These are phyloP conservation scores for Cochlearia excelsa DNA, from an alignment of 345 rosid species.

Conservation along the genomic window DNA sequence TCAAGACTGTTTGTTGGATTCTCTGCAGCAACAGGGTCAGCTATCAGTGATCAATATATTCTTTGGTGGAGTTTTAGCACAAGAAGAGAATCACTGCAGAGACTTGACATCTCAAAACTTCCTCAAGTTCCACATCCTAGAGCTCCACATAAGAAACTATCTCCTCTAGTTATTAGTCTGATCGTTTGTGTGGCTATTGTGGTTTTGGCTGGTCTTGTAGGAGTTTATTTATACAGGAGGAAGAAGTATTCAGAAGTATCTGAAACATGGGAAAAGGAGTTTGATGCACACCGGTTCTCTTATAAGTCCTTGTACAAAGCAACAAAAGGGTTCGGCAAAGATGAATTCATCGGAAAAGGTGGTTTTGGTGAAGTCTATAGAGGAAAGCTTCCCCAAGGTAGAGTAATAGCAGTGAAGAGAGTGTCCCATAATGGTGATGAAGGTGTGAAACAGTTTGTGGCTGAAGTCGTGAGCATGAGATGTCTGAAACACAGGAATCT, in stretches of 20 bases:
- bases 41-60: constrained; percentile 41
- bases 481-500: constrained; percentile 49
- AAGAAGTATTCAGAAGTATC: constrained; percentile 53
- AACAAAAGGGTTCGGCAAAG: constrained; percentile 57
- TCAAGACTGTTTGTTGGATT: constrained; percentile 50
- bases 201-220: constrained; percentile 25
- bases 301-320: constrained; percentile 53
- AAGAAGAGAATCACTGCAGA: constrained; percentile 38
- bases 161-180: constrained; percentile 23
- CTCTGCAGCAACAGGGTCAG: constrained; percentile 55
- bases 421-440: constrained; percentile 46
- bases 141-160: constrained; percentile 18
- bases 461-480: constrained; percentile 47
- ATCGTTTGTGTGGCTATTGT: constrained; percentile 18
- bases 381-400: constrained; percentile 44
- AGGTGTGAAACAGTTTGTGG: constrained; percentile 55
- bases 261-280: constrained; percentile 66
- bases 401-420: constrained; percentile 57
- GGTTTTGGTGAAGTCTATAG: constrained; percentile 64
- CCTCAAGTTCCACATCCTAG: constrained; percentile 44
- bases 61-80: constrained; percentile 66
- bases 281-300: constrained; percentile 53
- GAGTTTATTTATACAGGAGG: constrained; percentile 33
- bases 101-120: constrained; percentile 45
- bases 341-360: constrained; percentile 53